Conservation (phyloP, 2,329 filamentous ascomycete species). For the Nannizziopsis arthrosporioides region DNA sequence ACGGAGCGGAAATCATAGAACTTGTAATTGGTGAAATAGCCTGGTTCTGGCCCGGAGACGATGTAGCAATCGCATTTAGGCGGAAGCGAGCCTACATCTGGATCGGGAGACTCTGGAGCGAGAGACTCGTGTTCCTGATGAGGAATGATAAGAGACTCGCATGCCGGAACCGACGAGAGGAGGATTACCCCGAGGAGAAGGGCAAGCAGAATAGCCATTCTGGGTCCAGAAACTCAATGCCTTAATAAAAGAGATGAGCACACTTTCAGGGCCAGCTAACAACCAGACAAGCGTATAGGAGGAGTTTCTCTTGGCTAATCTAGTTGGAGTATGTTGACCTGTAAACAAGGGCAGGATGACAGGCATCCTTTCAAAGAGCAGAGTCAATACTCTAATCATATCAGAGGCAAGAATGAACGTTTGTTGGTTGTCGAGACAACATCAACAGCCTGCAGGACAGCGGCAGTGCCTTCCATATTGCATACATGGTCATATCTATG, state of each 20-base stretch:
- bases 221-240: not conserved
- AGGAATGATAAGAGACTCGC: not conserved
- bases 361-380: too few species aligned
- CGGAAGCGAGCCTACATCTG: not conserved
- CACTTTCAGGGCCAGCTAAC: not conserved
- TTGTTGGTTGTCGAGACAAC: not conserved
- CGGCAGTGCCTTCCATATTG: not conserved
- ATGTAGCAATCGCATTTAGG: slow-evolving; percentile 39
- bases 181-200: slow-evolving; percentile 2
- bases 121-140: too few species aligned
- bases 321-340: too few species aligned
- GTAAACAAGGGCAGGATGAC: too few species aligned
- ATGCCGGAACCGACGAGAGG: not conserved
- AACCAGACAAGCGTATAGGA: not conserved
- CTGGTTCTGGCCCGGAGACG: slow-evolving; percentile 31
- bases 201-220: not conserved
- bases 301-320: not conserved
- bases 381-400: not conserved
- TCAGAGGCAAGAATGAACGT: not conserved
- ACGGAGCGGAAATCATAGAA: slow-evolving; percentile 40
- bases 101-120: too few species aligned
- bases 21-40: slow-evolving; percentile 41
- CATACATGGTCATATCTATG: too few species aligned
- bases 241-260: not conserved
- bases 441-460: not conserved